Base-by-base conservation (phyloP, 2,329 filamentous ascomycete genomes). In the Fusarium sp. region DNA sequence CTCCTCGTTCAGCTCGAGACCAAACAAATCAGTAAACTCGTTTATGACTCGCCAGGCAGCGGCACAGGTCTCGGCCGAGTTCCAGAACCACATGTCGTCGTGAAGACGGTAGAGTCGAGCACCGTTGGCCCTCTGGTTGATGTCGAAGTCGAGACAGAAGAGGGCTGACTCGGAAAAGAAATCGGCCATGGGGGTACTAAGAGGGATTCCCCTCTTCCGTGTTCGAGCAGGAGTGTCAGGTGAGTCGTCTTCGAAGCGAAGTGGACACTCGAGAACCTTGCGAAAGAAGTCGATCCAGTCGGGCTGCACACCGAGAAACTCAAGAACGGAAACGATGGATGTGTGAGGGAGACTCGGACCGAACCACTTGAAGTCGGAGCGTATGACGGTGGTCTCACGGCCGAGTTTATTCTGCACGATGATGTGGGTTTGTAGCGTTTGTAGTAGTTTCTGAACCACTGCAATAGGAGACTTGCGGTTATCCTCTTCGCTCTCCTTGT, bases 241-340 rank as follows among this genome's bases (percentile, higher is more conserved):
- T 11, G 24, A 17, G 27, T 22, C 49, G 17, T 22, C 49, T 20
- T 55, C 27, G 4, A 55, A 35, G 6, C 49, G 49, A 17, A 55
- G 31, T 29, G 49, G 29, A 8, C 49, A 55, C 16, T 55, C 49
- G 2, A 55, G 49, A 12, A 22, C 27, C 17, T 29, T 17, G 17
- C 29, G 29, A n/a, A 55, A 55, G 27, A 55, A 55, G 27, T 55
- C n/a, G 49, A 55, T 31, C 49, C 49, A 55, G 24, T 55, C 49
- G 17, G 17, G 11, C 17, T 55, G 27, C 20, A 55, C 49, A 11
- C 29, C 49, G 27, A 57, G 33, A 6, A 57, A 91, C 33, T 84
- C 81, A 69, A 92, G 77, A 2, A 91, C 83, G 0, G 84, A 79
- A 27, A 89, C 79, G 38, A 92, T 86, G 1, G 90, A 90, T 38